phyloP scores from a whole-genome alignment of 2,329 filamentous ascomycete species.

The Furcasterigmium sp. region DNA sequence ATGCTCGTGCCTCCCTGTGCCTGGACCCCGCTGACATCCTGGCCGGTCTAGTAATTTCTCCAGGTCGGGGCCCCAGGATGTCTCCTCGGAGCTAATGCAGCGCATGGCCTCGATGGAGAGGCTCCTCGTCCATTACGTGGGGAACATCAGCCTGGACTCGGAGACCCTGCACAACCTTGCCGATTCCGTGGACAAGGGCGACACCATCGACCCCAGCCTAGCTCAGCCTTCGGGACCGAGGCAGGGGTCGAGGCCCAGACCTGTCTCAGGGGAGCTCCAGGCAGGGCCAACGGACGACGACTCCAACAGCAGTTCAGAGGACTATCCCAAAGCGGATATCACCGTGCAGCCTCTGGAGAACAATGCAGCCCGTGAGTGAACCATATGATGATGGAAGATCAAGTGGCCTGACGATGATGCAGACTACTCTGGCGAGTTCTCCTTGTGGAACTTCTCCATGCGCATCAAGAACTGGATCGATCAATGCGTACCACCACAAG shows the following conservation, averaged over 20 bases:
- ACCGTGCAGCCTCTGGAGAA: constrained; percentile 34
- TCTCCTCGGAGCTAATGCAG: constrained; percentile 12
- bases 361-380: constrained; percentile 32
- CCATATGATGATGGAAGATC: background rate
- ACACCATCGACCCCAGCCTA: background rate
- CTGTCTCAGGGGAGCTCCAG: background rate
- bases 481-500: constrained; percentile 17
- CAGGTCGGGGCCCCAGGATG: constrained; percentile 9
- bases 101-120: constrained; percentile 33
- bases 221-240: background rate
- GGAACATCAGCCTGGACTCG: constrained; percentile 35
- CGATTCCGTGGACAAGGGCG: constrained; percentile 32
- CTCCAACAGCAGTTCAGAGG: constrained; percentile 18
- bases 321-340: constrained; percentile 21
- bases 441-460: constrained; percentile 49
- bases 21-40: background rate
- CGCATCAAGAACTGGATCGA: constrained; percentile 44
- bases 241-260: background rate
- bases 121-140: constrained; percentile 39
- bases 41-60: background rate
- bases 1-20: background rate
- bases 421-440: constrained; percentile 49
- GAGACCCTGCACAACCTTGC: constrained; percentile 34
- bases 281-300: constrained; percentile 15
- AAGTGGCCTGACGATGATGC: constrained; percentile 1